Evolutionary conservation across 176 grass and related monocot species (phyloP).

Genomic region (Zizania latifolia): DNA sequence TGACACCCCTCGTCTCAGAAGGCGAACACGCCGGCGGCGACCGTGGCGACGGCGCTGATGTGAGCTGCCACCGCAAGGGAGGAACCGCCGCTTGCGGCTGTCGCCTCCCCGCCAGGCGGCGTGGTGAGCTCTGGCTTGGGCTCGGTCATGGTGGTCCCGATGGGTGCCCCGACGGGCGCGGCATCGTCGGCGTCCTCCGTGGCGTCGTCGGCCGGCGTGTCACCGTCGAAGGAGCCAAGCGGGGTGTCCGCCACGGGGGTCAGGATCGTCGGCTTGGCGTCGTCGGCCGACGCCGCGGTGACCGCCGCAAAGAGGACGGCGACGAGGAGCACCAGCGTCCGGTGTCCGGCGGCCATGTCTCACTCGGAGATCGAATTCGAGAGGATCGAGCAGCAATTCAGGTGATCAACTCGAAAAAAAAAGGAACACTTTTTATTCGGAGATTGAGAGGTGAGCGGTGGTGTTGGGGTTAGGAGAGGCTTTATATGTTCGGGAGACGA

Average conservation of each 20-base stretch:
- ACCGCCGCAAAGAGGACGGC: slow-evolving; percentile 17
- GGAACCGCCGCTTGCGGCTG: background rate
- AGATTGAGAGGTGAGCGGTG: background rate
- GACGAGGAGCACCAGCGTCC: slow-evolving; percentile 23
- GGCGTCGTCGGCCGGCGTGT: slow-evolving; percentile 30
- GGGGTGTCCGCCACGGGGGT: slow-evolving; percentile 31
- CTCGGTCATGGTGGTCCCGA: slow-evolving; percentile 39
- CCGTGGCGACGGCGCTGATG: background rate
- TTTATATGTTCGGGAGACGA: background rate
- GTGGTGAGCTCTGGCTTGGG: slow-evolving; percentile 1
- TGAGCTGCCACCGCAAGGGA: background rate
- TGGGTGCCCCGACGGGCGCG: slow-evolving; percentile 31
- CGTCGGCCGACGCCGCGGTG: slow-evolving; percentile 13
- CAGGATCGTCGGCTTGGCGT: slow-evolving; percentile 42
- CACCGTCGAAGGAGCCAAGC: slow-evolving; percentile 32
- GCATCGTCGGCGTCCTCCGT: slow-evolving; percentile 37
- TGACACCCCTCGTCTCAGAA: background rate
- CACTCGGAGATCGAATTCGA: background rate
- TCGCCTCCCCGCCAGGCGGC: background rate
- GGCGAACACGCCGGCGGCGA: background rate
- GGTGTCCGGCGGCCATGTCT: slow-evolving; percentile 32
- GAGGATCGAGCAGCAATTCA: background rate
- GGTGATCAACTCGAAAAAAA: background rate
- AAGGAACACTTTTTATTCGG: background rate
- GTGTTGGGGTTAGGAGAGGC: background rate